Conservation (phyloP, 495 filamentous ascomycete genomes). For the Mytilinidion resinicola region DNA sequence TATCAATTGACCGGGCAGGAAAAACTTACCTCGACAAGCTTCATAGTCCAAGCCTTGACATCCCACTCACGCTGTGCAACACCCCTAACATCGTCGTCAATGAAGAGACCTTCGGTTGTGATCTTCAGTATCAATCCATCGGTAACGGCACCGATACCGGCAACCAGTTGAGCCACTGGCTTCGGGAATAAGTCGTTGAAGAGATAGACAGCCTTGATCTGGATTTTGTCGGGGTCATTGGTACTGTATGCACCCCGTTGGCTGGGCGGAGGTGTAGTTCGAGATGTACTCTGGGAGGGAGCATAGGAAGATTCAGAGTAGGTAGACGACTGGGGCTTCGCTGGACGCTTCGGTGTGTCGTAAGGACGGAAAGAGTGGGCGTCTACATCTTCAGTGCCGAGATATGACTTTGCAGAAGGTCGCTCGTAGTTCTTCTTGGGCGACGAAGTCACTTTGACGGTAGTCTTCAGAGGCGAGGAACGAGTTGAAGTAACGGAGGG, state of each 20-base stretch:
- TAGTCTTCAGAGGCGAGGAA: conserved; percentile 22
- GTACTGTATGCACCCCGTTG: conserved; percentile 70
- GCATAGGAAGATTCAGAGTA: conserved; percentile 82
- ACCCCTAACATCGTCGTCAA: conserved; percentile 86
- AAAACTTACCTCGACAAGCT: conserved; percentile 74
- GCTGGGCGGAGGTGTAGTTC: conserved; percentile 77
- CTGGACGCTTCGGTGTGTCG: conserved; percentile 58
- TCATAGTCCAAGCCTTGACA: conserved; percentile 94
- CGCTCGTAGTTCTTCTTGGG: conserved; percentile 54
- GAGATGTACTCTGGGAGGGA: conserved; percentile 71
- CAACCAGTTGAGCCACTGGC: conserved; percentile 73
- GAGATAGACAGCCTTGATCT: conserved; percentile 82
- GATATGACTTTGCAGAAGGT: conserved; percentile 56
- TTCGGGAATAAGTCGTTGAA: conserved; percentile 81
- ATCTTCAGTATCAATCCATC: conserved; percentile 82
- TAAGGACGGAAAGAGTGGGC: conserved; percentile 77
- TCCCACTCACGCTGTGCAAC: conserved; percentile 95
- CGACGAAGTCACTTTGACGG: conserved; percentile 32
- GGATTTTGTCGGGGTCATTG: conserved; percentile 88
- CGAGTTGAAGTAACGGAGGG: conserved; percentile 34
- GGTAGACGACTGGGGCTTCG: conserved; percentile 52
- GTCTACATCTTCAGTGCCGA: conserved; percentile 55
- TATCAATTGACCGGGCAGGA: neutral
- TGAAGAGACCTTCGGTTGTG: conserved; percentile 85
- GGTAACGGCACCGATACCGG: conserved; percentile 66